Evolutionary conservation across 2,329 filamentous ascomycete species (phyloP), one percentile per base, ranked within the genome.

Genomic region (Aspergillus unguis): DNA sequence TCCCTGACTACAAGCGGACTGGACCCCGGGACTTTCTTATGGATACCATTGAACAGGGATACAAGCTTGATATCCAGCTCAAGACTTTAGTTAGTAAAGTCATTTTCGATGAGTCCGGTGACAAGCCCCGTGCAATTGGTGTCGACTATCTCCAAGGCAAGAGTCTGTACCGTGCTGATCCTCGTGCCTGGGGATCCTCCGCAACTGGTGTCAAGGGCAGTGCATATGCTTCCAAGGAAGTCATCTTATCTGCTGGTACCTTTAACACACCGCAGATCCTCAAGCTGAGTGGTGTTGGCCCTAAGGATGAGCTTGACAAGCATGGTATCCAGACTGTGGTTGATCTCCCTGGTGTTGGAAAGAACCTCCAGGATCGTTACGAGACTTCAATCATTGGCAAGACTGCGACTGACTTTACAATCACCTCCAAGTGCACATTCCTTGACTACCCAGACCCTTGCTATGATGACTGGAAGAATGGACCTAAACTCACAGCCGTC

Each of bases 251-350:
- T 7, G 75, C 65, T 4, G 84, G 84, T n/a, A 77, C 81, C 1
- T 86, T 81, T 67, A 84, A 86, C 69, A 79, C 80, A 1, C 83
- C 84, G 4, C 84, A 87, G 65, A 69, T 88, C 3, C 79, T 88
- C 9, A 82, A 85, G 69, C 77, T 86, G 1, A 81, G 76, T 49
- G 85, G 85, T 10, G 77, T 87, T 33, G 85, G 85, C 0, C 82
- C 83, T 0, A 61, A 67, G 9, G 62, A 69, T 0, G 78, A 84
- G 58, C 76, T 88, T 4, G 56, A 73, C 11, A 71, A 73, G 44
- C 76, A 80, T 60, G 69, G 73, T n/a, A 86, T 87, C 57, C 62
- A 74, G 1, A 68, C 80, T 1, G 58, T 85, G 17, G 72, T 77
- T 3, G 75, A 86, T 56, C 79, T 83, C 0, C 79, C 80, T 1